Evolutionary conservation across 306 rosid genomes (phyloP).

Genomic region (Quercus cerris): DNA sequence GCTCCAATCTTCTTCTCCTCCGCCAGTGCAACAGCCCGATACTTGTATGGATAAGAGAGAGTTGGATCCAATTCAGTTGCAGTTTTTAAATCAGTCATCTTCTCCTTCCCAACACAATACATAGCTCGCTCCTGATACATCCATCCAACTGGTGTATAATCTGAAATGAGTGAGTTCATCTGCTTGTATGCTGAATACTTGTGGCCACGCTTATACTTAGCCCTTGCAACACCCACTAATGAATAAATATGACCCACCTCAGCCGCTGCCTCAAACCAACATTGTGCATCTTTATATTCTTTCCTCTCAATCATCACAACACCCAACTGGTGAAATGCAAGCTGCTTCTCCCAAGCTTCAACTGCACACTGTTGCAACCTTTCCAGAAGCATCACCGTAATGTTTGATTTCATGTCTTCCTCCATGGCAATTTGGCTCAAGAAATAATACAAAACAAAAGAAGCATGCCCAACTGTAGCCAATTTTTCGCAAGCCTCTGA

Average conservation of each 20-base stretch:
- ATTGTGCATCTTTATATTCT: constrained; percentile 75
- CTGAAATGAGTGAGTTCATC: constrained; percentile 64
- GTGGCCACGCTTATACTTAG: constrained; percentile 79
- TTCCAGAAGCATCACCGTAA: constrained; percentile 79
- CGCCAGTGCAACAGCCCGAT: constrained; percentile 54
- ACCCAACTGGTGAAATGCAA: constrained; percentile 78
- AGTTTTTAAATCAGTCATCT: constrained; percentile 60
- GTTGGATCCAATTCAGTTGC: constrained; percentile 86
- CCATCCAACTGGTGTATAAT: constrained; percentile 76
- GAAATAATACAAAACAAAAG: constrained; percentile 70
- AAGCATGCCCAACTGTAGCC: constrained; percentile 52
- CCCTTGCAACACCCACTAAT: constrained; percentile 70
- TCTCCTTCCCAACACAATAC: constrained; percentile 76
- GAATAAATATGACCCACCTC: constrained; percentile 83
- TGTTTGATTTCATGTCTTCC: constrained; percentile 81
- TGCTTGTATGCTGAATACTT: constrained; percentile 70
- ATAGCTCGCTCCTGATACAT: constrained; percentile 91
- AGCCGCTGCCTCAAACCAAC: constrained; percentile 62
- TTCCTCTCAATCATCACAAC: constrained; percentile 79
- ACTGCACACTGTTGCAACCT: constrained; percentile 70
- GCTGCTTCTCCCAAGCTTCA: constrained; percentile 73
- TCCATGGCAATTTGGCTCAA: constrained; percentile 81
- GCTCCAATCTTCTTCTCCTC: constrained; percentile 62
- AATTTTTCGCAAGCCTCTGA: constrained; percentile 71
- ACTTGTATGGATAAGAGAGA: constrained; percentile 73